phyloP scores from a whole-genome alignment of 495 filamentous ascomycete species.

The Xylaria bambusicola region DNA sequence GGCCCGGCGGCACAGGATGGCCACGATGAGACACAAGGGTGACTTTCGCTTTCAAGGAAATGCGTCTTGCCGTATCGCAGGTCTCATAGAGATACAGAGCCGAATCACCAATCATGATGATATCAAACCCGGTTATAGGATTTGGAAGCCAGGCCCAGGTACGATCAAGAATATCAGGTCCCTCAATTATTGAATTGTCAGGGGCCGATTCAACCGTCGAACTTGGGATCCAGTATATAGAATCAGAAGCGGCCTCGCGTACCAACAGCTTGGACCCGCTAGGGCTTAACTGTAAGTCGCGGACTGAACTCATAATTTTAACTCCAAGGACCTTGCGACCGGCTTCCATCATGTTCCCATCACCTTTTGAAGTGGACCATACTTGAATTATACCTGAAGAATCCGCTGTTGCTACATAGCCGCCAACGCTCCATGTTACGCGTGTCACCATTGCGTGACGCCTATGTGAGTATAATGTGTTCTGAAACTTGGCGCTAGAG shows the following conservation, averaged over 20 bases:
- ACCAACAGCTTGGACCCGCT: neutral
- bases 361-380: neutral
- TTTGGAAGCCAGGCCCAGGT: neutral
- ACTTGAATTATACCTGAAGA: neutral
- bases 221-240: neutral
- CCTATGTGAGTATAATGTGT: neutral
- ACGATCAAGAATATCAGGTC: neutral
- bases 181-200: neutral
- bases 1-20: neutral
- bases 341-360: neutral
- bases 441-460: neutral
- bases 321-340: neutral
- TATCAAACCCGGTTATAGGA: neutral
- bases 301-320: neutral
- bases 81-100: neutral
- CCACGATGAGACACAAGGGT: neutral
- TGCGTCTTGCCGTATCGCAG: neutral
- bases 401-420: neutral
- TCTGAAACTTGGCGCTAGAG: neutral
- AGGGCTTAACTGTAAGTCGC: neutral
- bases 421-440: neutral
- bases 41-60: neutral
- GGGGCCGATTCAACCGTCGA: neutral
- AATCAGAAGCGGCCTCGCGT: neutral
- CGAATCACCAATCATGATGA: neutral